phyloP scores from a whole-genome alignment of 176 grass and related monocot species.

The Cymbopogon citratus region DNA sequence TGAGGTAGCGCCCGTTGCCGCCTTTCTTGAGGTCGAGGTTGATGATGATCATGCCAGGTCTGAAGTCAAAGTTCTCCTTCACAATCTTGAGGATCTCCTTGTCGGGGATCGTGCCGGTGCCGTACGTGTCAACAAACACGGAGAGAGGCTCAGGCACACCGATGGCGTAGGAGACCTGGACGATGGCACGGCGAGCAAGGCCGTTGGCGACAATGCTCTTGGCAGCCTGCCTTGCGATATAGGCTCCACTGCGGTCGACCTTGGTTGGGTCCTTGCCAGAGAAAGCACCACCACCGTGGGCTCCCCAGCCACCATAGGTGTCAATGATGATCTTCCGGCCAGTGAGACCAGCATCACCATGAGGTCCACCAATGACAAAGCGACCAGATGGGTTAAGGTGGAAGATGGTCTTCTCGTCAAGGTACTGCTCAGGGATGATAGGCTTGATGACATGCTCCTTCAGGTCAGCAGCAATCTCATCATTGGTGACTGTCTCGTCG shows the following conservation, averaged over 20 bases:
- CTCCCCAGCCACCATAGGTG: constrained; percentile 54
- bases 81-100: constrained; percentile 52
- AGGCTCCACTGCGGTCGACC: constrained; percentile 52
- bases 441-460: constrained; percentile 63
- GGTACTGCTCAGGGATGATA: constrained; percentile 47
- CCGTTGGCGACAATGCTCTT: constrained; percentile 45
- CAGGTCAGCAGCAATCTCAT: constrained; percentile 54
- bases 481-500: constrained; percentile 54
- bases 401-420: constrained; percentile 53
- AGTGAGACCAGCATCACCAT: constrained; percentile 57
- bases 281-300: constrained; percentile 51
- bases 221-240: constrained; percentile 47
- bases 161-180: constrained; percentile 44
- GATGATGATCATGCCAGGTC: constrained; percentile 54
- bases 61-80: constrained; percentile 49
- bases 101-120: constrained; percentile 33
- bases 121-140: constrained; percentile 34
- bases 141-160: constrained; percentile 46
- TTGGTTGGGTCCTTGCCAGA: constrained; percentile 59
- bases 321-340: constrained; percentile 61
- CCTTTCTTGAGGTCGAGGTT: constrained; percentile 51
- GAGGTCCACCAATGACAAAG: constrained; percentile 54
- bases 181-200: constrained; percentile 42
- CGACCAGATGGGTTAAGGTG: constrained; percentile 56
- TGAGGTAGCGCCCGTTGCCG: constrained; percentile 44